phyloP scores from a whole-genome alignment of 2,329 filamentous ascomycete genomes.

The Penicillium palitans region DNA sequence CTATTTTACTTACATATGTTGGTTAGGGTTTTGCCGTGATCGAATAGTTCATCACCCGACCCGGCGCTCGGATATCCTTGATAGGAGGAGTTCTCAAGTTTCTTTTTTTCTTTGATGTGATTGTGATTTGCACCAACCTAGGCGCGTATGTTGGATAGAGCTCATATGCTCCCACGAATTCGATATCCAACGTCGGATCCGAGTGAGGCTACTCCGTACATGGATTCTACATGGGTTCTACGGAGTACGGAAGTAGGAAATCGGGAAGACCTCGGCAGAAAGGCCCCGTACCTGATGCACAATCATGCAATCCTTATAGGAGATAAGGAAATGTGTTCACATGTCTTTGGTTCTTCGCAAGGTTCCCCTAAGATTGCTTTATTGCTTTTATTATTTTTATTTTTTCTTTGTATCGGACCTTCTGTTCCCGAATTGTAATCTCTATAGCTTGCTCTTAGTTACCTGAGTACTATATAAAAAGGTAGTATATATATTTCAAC shows the following conservation, averaged over 20 bases:
- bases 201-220: not conserved
- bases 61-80: constrained; percentile 5
- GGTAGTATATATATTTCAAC: not conserved
- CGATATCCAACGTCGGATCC: not conserved
- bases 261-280: not conserved
- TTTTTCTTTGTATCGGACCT: not conserved
- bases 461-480: not conserved
- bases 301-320: not conserved
- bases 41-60: constrained; percentile 1
- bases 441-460: not conserved
- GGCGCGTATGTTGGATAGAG: not conserved
- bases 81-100: not conserved
- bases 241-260: not conserved
- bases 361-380: not conserved
- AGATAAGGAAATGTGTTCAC: constrained; percentile 4
- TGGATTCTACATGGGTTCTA: not conserved
- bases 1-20: not conserved
- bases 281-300: constrained; percentile 2
- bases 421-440: not conserved
- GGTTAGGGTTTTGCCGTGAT: not conserved
- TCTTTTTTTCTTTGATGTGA: not conserved
- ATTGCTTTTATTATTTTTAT: not conserved
- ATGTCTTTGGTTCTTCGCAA: not conserved
- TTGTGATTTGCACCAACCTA: not conserved
- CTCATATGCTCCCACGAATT: not conserved